These are phyloP conservation scores for Aspergillus homomorphus DNA, from an alignment of 495 filamentous ascomycete genomes.

Conservation along the genomic window DNA sequence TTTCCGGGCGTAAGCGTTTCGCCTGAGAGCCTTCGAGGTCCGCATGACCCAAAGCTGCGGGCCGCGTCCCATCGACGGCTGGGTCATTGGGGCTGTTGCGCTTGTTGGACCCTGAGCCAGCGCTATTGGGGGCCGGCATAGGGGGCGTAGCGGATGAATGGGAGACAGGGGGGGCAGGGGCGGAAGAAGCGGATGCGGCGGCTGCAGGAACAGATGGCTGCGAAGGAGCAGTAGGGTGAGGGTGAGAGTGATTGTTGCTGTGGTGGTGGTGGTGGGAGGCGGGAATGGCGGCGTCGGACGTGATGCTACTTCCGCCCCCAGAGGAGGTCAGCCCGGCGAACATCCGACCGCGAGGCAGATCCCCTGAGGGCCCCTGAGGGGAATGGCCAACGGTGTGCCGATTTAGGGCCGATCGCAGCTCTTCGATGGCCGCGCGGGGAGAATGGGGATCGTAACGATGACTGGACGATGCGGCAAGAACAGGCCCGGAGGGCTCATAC, in stretches of 20 bases:
- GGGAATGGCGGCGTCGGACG: constrained; percentile 29
- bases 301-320: constrained; percentile 28
- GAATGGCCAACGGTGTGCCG: constrained; percentile 42
- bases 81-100: constrained; percentile 37
- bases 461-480: constrained; percentile 26
- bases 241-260: constrained; percentile 11
- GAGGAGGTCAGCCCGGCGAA: constrained; percentile 33
- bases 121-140: constrained; percentile 35
- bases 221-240: constrained; percentile 17
- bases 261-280: constrained; percentile 12
- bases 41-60: constrained; percentile 43
- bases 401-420: constrained; percentile 46
- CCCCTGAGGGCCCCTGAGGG: constrained; percentile 40
- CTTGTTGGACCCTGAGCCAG: constrained; percentile 38
- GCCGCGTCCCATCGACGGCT: constrained; percentile 34
- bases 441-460: constrained; percentile 37
- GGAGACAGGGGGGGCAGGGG: constrained; percentile 21
- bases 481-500: constrained; percentile 34
- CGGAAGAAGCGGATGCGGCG: constrained; percentile 18
- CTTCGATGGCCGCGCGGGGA: constrained; percentile 46
- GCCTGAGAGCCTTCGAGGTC: constrained; percentile 50
- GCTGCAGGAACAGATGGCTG: constrained; percentile 24
- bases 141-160: constrained; percentile 31
- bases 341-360: constrained; percentile 34
- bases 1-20: constrained; percentile 52